Conservation (phyloP, 2,329 filamentous ascomycete genomes). For the Xylaria sp. region DNA sequence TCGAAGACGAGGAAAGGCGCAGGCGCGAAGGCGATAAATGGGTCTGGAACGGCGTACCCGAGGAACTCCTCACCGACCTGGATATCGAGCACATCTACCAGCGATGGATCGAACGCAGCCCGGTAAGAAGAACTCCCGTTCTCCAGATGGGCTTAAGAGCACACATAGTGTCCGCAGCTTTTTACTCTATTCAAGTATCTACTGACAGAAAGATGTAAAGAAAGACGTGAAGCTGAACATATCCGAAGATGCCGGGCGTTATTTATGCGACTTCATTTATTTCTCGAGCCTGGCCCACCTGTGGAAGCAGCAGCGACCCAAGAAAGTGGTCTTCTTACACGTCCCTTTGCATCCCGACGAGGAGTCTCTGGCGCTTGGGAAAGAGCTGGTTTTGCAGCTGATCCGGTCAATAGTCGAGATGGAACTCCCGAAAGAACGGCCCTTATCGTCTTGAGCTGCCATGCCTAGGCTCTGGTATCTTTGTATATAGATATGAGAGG, state of each 20-base stretch:
- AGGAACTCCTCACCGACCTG: conserved; percentile 60
- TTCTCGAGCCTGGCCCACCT: conserved; percentile 67
- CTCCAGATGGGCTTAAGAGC: too few species aligned
- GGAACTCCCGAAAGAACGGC: conserved; percentile 22
- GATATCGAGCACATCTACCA: conserved; percentile 58
- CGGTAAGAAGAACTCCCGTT: too few species aligned
- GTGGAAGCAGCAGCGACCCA: conserved; percentile 48
- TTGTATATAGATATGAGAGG: background rate
- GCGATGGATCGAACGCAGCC: conserved; percentile 56
- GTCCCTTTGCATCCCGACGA: conserved; percentile 65
- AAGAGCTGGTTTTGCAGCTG: conserved; percentile 56
- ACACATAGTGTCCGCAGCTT: background rate
- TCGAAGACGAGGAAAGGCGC: conserved; percentile 52
- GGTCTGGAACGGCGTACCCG: conserved; percentile 58
- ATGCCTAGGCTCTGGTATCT: background rate
- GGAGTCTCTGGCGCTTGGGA: conserved; percentile 50
- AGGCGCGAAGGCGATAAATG: conserved; percentile 45
- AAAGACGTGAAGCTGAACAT: conserved; percentile 53
- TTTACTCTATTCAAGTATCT: background rate
- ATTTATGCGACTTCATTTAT: conserved; percentile 79
- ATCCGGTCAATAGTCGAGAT: conserved; percentile 59
- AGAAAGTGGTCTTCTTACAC: conserved; percentile 70
- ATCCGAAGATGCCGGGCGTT: conserved; percentile 72
- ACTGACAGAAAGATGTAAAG: conserved; percentile 18
- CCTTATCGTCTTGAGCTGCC: background rate